Percentiles rank a stretch among this genome's conserved stretches.
phyloP scores from a whole-genome alignment of 805 yeast species.

The Candida boidinii region DNA sequence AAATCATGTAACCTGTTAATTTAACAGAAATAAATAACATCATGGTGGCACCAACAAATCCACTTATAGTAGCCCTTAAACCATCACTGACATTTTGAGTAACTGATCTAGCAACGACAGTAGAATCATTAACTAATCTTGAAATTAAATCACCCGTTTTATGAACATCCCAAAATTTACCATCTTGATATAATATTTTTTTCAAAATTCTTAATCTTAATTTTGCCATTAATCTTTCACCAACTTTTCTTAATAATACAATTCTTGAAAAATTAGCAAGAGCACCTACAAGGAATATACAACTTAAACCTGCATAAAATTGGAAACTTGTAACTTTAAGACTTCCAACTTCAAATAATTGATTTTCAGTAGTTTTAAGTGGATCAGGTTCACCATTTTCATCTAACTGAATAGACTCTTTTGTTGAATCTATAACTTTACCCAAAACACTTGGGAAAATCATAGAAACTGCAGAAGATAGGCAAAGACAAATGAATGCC shows the following conservation, averaged over 20 bases:
- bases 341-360: too few species aligned
- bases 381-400: constrained; percentile 6
- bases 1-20: constrained; percentile 70
- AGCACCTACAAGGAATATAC: constrained; percentile 65
- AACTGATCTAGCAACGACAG: constrained; percentile 75
- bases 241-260: constrained; percentile 66
- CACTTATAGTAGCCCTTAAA: constrained; percentile 73
- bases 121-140: constrained; percentile 80
- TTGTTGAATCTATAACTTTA: constrained; percentile 69
- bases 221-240: constrained; percentile 82
- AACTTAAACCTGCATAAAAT: constrained; percentile 55
- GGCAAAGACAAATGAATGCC: constrained; percentile 56
- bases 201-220: constrained; percentile 69
- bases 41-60: constrained; percentile 82
- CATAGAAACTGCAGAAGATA: constrained; percentile 77
- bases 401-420: constrained; percentile 18
- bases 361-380: constrained; percentile 9
- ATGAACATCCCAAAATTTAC: constrained; percentile 82
- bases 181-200: constrained; percentile 76
- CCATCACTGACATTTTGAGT: constrained; percentile 92
- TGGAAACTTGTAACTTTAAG: constrained; percentile 55
- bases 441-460: constrained; percentile 79
- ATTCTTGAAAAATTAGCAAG: constrained; percentile 74
- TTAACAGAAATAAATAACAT: constrained; percentile 83
- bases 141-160: constrained; percentile 90